These are phyloP conservation scores for Stephanodiscus triporus DNA, from an alignment of 108 stramenopile species.

Conservation along the genomic window DNA sequence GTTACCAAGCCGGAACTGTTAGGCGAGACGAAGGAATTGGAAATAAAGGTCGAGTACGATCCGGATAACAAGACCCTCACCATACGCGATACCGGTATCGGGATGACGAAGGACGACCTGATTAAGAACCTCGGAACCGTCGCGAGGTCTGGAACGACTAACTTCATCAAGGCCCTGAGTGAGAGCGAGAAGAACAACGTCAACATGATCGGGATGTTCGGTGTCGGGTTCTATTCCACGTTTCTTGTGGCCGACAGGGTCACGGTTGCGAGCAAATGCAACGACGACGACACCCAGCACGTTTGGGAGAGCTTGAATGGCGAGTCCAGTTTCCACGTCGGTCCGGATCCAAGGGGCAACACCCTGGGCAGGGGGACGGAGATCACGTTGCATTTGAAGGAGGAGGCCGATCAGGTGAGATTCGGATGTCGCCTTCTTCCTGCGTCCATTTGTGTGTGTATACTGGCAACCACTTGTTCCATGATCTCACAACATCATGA, in stretches of 20 bases:
- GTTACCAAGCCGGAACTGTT: slow-evolving; percentile 85
- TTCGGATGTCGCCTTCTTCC: background rate
- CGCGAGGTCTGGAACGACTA: slow-evolving; percentile 98
- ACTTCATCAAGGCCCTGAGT: slow-evolving; percentile 95
- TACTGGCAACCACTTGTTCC: background rate
- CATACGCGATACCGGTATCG: slow-evolving; percentile 95
- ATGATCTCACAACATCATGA: background rate
- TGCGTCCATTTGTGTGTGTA: background rate
- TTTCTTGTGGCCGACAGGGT: slow-evolving; percentile 95
- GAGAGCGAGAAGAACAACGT: slow-evolving; percentile 81
- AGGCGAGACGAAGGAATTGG: slow-evolving; percentile 78
- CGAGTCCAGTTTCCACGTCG: slow-evolving; percentile 88
- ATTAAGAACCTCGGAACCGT: slow-evolving; percentile 98
- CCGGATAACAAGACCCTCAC: slow-evolving; percentile 91
- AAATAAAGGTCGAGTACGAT: slow-evolving; percentile 93
- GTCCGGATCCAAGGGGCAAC: slow-evolving; percentile 93
- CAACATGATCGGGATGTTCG: slow-evolving; percentile 98
- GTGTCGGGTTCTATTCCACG: slow-evolving; percentile 99
- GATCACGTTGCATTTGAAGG: slow-evolving; percentile 99
- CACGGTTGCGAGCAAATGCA: slow-evolving; percentile 94
- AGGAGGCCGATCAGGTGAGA: slow-evolving; percentile 80
- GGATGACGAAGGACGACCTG: slow-evolving; percentile 97
- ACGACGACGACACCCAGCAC: slow-evolving; percentile 87
- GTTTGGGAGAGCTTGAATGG: slow-evolving; percentile 97
- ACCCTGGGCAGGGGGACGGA: slow-evolving; percentile 98